Evolutionary conservation across 2,329 filamentous ascomycete species (phyloP).

Genomic region (Aspergillus sp.): DNA sequence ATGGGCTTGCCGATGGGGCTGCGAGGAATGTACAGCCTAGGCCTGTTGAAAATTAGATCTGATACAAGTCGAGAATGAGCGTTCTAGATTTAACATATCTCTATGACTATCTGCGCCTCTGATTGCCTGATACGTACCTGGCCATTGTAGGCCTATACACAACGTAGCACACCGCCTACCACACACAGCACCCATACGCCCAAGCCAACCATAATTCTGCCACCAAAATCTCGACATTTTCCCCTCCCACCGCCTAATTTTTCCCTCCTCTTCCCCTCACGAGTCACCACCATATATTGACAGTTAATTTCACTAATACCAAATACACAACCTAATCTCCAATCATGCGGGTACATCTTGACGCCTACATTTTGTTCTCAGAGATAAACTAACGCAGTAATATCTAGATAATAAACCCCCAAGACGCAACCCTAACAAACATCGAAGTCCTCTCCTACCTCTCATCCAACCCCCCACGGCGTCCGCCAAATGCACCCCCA

Average conservation of each 20-base stretch:
- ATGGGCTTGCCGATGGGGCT: neutral
- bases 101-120: neutral
- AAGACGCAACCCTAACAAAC: slow-evolving; percentile 46
- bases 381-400: neutral
- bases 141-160: neutral
- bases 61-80: too few relatives aligned
- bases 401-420: slow-evolving; percentile 44
- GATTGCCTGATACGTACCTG: neutral
- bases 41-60: neutral
- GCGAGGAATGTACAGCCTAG: neutral
- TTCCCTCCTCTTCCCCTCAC: slow-evolving; percentile 6
- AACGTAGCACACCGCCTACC: neutral
- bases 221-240: slow-evolving; percentile 12
- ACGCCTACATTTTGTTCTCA: neutral
- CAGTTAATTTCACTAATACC: neutral
- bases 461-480: slow-evolving; percentile 42
- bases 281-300: neutral
- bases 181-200: neutral
- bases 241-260: slow-evolving; percentile 11
- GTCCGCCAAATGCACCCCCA: slow-evolving; percentile 39
- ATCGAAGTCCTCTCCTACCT: slow-evolving; percentile 46
- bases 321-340: neutral
- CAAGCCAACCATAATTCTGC: slow-evolving; percentile 1
- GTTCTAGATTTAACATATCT: neutral
- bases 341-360: slow-evolving; percentile 26